phyloP scores from a whole-genome alignment of 2,329 filamentous ascomycete genomes.

The Alternaria tenuissima region DNA sequence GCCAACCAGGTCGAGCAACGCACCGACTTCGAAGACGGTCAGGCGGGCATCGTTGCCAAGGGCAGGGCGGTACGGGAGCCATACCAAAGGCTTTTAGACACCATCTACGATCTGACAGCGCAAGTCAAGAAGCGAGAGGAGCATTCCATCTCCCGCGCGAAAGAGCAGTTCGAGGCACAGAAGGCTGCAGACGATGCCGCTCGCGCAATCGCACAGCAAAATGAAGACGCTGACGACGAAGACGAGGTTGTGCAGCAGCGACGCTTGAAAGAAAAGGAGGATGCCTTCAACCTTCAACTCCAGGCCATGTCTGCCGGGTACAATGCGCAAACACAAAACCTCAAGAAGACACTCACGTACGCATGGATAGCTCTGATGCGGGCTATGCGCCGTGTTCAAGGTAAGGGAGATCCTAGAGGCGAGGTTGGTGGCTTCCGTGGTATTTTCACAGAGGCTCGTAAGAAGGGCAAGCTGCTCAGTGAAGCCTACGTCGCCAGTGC shows the following conservation, averaged over 20 bases:
- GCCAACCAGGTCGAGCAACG: conserved; percentile 86
- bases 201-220: conserved; percentile 49
- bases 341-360: conserved; percentile 87
- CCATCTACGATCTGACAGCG: conserved; percentile 85
- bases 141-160: conserved; percentile 64
- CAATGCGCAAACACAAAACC: conserved; percentile 73
- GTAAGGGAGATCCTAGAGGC: conserved; percentile 68
- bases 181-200: conserved; percentile 54
- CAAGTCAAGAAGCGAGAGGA: conserved; percentile 73
- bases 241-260: conserved; percentile 55
- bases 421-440: conserved; percentile 80
- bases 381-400: conserved; percentile 92
- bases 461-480: conserved; percentile 85
- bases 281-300: conserved; percentile 63
- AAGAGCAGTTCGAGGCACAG: conserved; percentile 62
- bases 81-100: conserved; percentile 82
- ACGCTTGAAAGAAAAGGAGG: conserved; percentile 57
- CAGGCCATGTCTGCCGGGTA: conserved; percentile 70
- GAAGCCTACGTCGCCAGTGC: conserved; percentile 96
- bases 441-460: conserved; percentile 88
- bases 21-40: conserved; percentile 77
- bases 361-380: conserved; percentile 96
- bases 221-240: conserved; percentile 62
- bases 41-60: conserved; percentile 69
- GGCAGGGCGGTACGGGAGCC: conserved; percentile 81